Conservation (phyloP, 2,329 filamentous ascomycete genomes). For the Clathrospora elynae region DNA sequence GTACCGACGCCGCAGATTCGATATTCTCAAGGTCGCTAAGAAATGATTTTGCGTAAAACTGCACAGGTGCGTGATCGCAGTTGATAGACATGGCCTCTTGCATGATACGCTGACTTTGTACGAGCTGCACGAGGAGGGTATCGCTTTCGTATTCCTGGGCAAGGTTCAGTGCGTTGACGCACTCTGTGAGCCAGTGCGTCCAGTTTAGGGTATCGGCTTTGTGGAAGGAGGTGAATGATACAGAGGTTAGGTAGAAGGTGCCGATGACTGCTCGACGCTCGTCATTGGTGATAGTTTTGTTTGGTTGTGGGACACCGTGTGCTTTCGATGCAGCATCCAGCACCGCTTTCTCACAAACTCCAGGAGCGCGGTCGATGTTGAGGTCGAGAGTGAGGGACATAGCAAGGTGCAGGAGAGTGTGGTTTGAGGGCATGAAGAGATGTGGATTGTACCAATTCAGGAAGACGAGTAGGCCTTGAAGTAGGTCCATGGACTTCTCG, state of each 20-base stretch:
- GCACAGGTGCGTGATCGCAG: too few relatives aligned
- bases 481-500: slow-evolving; percentile 3
- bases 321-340: slow-evolving; percentile 8
- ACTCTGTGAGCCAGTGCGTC: too few relatives aligned
- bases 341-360: slow-evolving; percentile 6
- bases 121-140: too few relatives aligned
- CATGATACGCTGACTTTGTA: too few relatives aligned
- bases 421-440: slow-evolving; percentile 6
- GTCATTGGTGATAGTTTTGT: slow-evolving; percentile 8
- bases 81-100: too few relatives aligned
- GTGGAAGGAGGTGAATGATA: too few relatives aligned
- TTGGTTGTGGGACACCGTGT: slow-evolving; percentile 8
- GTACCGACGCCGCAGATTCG: too few relatives aligned
- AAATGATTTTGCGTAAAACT: too few relatives aligned
- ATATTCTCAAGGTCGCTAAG: too few relatives aligned
- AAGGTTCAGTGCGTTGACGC: too few relatives aligned
- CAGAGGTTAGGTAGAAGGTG: slow-evolving; percentile 10
- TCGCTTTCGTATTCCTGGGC: too few relatives aligned
- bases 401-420: slow-evolving; percentile 14
- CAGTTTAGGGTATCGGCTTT: too few relatives aligned
- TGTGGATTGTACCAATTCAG: slow-evolving; percentile 15
- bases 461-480: slow-evolving; percentile 13
- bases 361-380: slow-evolving; percentile 8
- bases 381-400: slow-evolving; percentile 15
- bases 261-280: slow-evolving; percentile 13